Conservation (phyloP, 805 yeast genomes). For the Starmerella davenportii region DNA sequence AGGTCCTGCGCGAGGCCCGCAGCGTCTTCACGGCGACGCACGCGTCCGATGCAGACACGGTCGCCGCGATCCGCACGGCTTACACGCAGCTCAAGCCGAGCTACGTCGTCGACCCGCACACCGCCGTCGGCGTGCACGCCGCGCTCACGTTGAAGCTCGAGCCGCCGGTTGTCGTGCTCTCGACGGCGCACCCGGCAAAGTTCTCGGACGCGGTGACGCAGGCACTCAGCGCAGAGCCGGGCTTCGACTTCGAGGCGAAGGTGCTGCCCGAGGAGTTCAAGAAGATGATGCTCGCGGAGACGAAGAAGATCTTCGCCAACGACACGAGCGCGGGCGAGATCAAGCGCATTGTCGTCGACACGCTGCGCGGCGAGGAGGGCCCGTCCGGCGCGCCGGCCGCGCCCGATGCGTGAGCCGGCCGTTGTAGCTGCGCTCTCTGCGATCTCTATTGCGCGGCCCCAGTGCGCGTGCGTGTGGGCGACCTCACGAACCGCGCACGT, state of each 20-base stretch:
- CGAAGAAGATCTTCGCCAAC: conserved; percentile 46
- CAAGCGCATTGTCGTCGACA: conserved; percentile 58
- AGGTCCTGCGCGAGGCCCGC: conserved; percentile 48
- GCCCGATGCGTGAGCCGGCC: too few relatives aligned
- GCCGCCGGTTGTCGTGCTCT: conserved; percentile 46
- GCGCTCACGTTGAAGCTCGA: conserved; percentile 32
- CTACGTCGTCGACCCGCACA: conserved; percentile 88
- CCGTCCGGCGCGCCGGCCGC: too few relatives aligned
- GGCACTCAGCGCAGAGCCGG: conserved; percentile 47
- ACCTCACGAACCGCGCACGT: too few relatives aligned
- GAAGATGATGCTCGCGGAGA: conserved; percentile 48
- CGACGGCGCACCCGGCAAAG: conserved; percentile 98
- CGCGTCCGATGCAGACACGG: conserved; percentile 62
- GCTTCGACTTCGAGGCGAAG: conserved; percentile 69
- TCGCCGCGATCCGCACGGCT: conserved; percentile 53
- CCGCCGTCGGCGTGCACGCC: conserved; percentile 85
- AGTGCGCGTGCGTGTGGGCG: too few relatives aligned
- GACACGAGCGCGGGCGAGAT: conserved; percentile 27
- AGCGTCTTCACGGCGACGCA: conserved; percentile 58
- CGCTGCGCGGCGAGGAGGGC: conserved; percentile 31
- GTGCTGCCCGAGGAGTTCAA: conserved; percentile 81
- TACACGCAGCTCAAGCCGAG: conserved; percentile 40
- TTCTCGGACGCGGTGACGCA: conserved; percentile 87
- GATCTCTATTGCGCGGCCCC: too few relatives aligned
- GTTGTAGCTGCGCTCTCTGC: too few relatives aligned